These are phyloP conservation scores for Penicillium sp. DNA, from an alignment of 2,329 filamentous ascomycete species.

Conservation along the genomic window DNA sequence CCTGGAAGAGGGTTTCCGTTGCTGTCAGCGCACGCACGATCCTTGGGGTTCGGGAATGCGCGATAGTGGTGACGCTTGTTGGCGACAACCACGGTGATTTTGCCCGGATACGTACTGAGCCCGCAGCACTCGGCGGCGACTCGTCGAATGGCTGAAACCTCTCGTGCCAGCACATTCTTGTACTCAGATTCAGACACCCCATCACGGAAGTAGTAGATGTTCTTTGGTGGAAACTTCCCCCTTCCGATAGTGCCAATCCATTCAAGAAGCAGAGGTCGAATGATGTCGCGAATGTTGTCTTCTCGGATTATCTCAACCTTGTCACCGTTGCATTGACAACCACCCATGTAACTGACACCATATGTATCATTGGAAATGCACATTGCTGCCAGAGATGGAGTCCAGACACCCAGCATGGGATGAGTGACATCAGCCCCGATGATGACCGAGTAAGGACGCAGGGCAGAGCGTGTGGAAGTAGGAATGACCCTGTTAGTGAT, in stretches of 20 bases:
- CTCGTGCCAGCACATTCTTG: conserved; percentile 70
- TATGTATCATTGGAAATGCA: conserved; percentile 73
- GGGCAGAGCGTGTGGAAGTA: conserved; percentile 39
- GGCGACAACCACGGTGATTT: conserved; percentile 81
- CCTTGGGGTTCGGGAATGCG: conserved; percentile 70
- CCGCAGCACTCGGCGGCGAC: conserved; percentile 10
- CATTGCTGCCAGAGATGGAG: conserved; percentile 80
- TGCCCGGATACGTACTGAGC: conserved; percentile 47
- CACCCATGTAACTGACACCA: conserved; percentile 72
- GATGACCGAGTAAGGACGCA: conserved; percentile 63
- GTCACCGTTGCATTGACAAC: conserved; percentile 77
- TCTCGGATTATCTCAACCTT: conserved; percentile 74
- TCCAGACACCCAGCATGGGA: conserved; percentile 62
- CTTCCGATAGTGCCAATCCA: conserved; percentile 61
- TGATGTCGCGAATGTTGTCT: conserved; percentile 63
- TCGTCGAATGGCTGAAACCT: conserved; percentile 51
- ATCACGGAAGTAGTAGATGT: conserved; percentile 72
- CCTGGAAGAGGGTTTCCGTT: conserved; percentile 83
- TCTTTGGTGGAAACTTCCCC: conserved; percentile 34
- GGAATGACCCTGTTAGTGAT: conserved; percentile 60
- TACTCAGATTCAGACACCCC: conserved; percentile 89
- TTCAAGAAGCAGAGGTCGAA: conserved; percentile 60
- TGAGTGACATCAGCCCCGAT: conserved; percentile 93
- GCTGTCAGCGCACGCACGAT: conserved; percentile 57
- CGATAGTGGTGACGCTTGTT: conserved; percentile 94